These are phyloP conservation scores for Polyplosphaeria fusca DNA, from an alignment of 495 filamentous ascomycete species.

Conservation along the genomic window DNA sequence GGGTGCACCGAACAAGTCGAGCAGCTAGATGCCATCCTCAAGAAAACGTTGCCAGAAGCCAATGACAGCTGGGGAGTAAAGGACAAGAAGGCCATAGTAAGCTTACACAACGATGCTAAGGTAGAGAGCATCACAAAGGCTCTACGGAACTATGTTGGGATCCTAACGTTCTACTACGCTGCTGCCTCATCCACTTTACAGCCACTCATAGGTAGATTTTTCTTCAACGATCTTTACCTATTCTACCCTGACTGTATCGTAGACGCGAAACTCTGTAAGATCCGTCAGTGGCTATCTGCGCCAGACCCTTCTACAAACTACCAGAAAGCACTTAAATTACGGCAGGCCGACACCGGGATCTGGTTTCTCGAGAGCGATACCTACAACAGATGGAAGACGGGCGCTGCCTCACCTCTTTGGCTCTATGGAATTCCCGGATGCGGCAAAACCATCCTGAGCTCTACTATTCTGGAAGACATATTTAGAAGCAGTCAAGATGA, in stretches of 20 bases:
- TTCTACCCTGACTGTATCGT: too few relatives aligned
- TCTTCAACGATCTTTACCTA: not conserved
- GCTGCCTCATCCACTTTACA: not conserved
- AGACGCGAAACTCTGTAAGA: not conserved
- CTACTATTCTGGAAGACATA: constrained; percentile 5
- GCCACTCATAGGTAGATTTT: not conserved
- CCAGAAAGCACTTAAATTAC: not conserved
- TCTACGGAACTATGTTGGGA: not conserved
- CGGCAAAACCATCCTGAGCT: not conserved
- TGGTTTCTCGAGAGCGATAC: not conserved
- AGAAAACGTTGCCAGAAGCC: constrained; percentile 7
- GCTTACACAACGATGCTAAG: not conserved
- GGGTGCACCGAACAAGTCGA: constrained; percentile 2
- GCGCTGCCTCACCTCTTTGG: not conserved
- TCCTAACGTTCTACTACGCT: constrained; percentile 2
- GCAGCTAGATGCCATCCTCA: constrained; percentile 12
- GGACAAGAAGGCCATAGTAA: not conserved
- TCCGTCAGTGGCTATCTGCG: not conserved
- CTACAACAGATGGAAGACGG: not conserved
- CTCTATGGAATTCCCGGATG: not conserved
- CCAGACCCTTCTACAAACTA: not conserved
- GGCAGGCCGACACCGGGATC: not conserved
- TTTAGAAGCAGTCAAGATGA: not conserved
- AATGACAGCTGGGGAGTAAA: constrained; percentile 6
- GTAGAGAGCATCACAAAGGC: not conserved